Evolutionary conservation across 148 eudicot species (phyloP), one percentile per base, ranked within the genome.

Genomic region (Bassia scoparia): DNA sequence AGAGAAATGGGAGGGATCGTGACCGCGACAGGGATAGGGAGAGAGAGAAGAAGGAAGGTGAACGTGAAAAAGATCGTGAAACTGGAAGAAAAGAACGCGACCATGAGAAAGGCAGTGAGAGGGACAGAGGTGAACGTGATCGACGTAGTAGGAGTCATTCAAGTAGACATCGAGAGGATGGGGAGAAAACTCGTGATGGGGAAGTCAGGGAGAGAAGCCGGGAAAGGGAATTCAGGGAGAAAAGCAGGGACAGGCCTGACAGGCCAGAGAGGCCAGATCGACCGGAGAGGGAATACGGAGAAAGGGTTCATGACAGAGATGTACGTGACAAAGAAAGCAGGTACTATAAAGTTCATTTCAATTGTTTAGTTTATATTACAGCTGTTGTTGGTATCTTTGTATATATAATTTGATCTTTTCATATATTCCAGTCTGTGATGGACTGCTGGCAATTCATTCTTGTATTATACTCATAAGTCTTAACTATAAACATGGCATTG

Each of bases 131-230:
- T 18, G 87, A 82, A 21, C 85, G 79, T 20, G 81, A 82, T 16
- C 84, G 78, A 21, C 85, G 86, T 44, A 86, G 89, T 60, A 81
- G 82, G 74, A 86, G 92, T 54, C 86, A 72, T 75, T 61, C 82
- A 27, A 82, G 55, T 78, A 88, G 81, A 72, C 87, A 71, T 61
- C 81, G 77, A 23, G 86, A 84, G 48, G 89, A 82, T 5, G 76
- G 76, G 48, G 88, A 78, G 54, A 81, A 55, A 74, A 78, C 67
- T 65, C 67, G 69, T 21, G 87, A 85, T 49, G 76, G 67, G 68
- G 87, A 87, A 58, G 26, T 0, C 53, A 76, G 74, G 64, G 90
- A 86, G 80, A 84, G 68, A 65, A 82, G 76, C 48, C 68, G 72
- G 59, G 89, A 85, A 15, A 87, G 80, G 74, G 85, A 83, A 49